phyloP scores from a whole-genome alignment of 352 stramenopile genomes.

The Globisporangium radiosum region DNA sequence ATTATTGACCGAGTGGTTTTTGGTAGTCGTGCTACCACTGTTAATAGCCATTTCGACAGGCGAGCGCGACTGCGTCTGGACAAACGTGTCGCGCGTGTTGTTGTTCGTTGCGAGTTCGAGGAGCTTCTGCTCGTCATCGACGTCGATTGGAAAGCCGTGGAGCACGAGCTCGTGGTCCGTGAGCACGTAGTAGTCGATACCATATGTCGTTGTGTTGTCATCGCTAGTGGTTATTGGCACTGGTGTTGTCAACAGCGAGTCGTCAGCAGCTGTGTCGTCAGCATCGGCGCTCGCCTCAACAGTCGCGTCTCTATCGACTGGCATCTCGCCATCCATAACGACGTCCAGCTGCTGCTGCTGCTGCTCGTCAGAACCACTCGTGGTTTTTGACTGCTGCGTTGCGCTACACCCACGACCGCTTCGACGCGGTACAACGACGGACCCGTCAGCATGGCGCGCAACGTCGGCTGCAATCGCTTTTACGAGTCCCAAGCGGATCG shows the following conservation, averaged over 20 bases:
- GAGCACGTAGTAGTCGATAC: slow-evolving; percentile 50
- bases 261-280: slow-evolving; percentile 1
- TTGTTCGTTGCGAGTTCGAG: slow-evolving; percentile 43
- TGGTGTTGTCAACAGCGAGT: slow-evolving; percentile 3
- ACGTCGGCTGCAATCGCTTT: slow-evolving; percentile 56
- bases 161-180: slow-evolving; percentile 59
- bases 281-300: slow-evolving; percentile 2
- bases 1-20: slow-evolving; percentile 4
- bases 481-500: slow-evolving; percentile 56
- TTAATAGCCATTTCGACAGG: not conserved
- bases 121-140: slow-evolving; percentile 50
- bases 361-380: not conserved
- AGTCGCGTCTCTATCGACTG: slow-evolving; percentile 11
- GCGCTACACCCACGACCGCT: not conserved
- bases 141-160: slow-evolving; percentile 59
- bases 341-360: too few relatives aligned
- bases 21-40: slow-evolving; percentile 3
- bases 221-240: not conserved
- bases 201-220: not conserved
- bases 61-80: slow-evolving; percentile 36
- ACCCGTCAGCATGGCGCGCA: slow-evolving; percentile 34
- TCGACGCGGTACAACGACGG: slow-evolving; percentile 19
- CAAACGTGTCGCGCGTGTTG: slow-evolving; percentile 45
- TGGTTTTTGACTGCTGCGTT: slow-evolving; percentile 7
- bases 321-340: not conserved